A percentile compares a stretch with the other conserved stretches of the same genome.
phyloP scores from a whole-genome alignment of 768 basidiomycete genomes.

The Tricholomella constricta region DNA sequence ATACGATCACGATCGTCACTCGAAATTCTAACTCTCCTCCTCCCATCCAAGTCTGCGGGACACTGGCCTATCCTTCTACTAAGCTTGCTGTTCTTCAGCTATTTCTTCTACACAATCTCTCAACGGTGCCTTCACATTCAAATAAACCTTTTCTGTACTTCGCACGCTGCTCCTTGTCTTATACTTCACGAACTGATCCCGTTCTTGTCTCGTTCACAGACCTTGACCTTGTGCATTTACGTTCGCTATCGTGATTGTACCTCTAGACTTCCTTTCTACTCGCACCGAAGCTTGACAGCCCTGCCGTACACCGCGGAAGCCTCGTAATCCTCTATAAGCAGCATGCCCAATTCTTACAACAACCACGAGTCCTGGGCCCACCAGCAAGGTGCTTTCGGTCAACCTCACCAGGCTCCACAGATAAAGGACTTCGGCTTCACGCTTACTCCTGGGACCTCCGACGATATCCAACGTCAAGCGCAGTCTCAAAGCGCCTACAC shows the following conservation, averaged over 20 bases:
- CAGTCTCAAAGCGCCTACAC: constrained; percentile 9
- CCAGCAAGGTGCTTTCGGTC: constrained; percentile 12
- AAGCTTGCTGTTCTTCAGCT: neutral
- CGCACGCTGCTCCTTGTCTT: neutral
- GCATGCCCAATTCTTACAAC: constrained; percentile 14
- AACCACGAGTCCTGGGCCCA: constrained; percentile 21
- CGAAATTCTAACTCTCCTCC: neutral
- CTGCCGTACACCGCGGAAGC: constrained; percentile 18
- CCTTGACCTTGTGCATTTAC: neutral
- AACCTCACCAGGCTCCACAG: constrained; percentile 13
- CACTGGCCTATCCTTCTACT: neutral
- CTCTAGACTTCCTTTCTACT: constrained; percentile 6
- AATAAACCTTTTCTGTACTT: constrained; percentile 2
- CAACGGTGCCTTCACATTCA: neutral
- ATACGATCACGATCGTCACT: constrained; percentile 15
- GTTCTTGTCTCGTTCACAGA: neutral
- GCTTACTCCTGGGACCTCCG: constrained; percentile 6
- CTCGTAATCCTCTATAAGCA: constrained; percentile 1
- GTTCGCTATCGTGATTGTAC: neutral
- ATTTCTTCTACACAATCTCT: neutral
- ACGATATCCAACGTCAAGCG: constrained; percentile 1
- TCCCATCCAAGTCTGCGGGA: neutral
- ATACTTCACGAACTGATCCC: neutral
- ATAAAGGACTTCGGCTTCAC: constrained; percentile 18
- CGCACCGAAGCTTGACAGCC: constrained; percentile 5